Evolutionary conservation across 2,329 filamentous ascomycete species (phyloP), one percentile per base, ranked within the genome.

Genomic region (Fusarium denticulatum): DNA sequence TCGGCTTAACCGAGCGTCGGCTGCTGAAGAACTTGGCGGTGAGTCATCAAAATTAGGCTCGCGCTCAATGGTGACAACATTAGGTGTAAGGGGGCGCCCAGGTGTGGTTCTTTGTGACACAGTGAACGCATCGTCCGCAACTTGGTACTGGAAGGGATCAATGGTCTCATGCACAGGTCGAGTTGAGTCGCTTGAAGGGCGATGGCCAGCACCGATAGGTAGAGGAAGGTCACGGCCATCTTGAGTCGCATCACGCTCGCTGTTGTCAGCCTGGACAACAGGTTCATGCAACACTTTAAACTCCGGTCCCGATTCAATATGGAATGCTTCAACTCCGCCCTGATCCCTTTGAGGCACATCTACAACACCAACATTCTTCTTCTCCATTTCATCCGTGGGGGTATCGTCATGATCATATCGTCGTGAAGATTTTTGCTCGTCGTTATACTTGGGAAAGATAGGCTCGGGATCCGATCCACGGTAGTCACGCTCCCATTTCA

Each of bases 111-210:
- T 76, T 37, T 79, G 72, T 7, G 87, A 85, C 15, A 86, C 86
- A 55, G 82, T 80, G 67, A 88, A 88, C n/a, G 85, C 85, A 75
- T 87, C 85, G 67, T 88, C 83, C 46, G 84, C 73, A 68, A 90
- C 87, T 79, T 88, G 88, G 76, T 84, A 91, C 78, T 89, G 85
- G 78, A 91, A 91, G 24, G 89, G 88, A 79, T 91, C 87, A 76
- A 88, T 79, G 56, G 79, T 76, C n/a, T 78, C 75, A 76, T 67
- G 74, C 30, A 67, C 67, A 59, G 78, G 74, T 64, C 73, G 67
- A 72, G 67, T 80, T 47, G 72, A 76, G 64, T 58, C 60, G 59
- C 68, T 77, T 58, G 75, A 62, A 69, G 78, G 60, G 58, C 79
- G 73, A 64, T 78, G 74, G 47, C 71, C 78, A 76, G 73, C 73